phyloP scores from a whole-genome alignment of 2,329 filamentous ascomycete species.

The Fusarium compactum region DNA sequence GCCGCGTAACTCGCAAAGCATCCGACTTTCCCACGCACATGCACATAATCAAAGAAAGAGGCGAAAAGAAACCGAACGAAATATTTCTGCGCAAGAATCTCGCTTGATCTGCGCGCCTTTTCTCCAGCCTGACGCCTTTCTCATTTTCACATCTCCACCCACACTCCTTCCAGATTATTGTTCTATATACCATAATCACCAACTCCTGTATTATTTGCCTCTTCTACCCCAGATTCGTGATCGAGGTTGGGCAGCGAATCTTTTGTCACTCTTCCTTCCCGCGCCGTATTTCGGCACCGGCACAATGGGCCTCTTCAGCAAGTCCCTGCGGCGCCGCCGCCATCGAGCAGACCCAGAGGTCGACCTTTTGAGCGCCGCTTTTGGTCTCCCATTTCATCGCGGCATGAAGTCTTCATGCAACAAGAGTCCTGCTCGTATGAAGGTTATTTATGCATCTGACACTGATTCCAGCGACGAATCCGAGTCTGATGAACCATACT shows the following conservation, averaged over 20 bases:
- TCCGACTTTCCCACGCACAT: background rate
- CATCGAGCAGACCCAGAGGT: conserved; percentile 34
- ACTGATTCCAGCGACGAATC: conserved; percentile 15
- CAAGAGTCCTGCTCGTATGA: conserved; percentile 14
- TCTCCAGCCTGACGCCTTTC: background rate
- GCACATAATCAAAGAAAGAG: background rate
- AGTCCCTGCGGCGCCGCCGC: conserved; percentile 27
- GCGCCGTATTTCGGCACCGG: background rate
- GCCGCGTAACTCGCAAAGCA: conserved; percentile 1
- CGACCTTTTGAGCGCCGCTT: conserved; percentile 46
- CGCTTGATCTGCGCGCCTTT: background rate
- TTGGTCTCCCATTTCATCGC: conserved; percentile 44
- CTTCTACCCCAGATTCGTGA: background rate
- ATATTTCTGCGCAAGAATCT: background rate
- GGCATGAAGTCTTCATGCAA: conserved; percentile 12
- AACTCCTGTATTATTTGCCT: background rate
- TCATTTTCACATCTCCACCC: background rate
- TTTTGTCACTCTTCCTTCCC: background rate
- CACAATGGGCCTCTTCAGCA: conserved; percentile 42
- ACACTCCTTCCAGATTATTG: conserved; percentile 22
- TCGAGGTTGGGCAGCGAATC: background rate
- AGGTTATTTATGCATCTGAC: conserved; percentile 17
- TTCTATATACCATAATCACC: conserved; percentile 4
- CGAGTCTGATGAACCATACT: conserved; percentile 12
- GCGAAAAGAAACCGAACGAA: background rate